These are phyloP conservation scores for Apophysomyces trapeziformis DNA, from an alignment of 371 early-diverging fungal genomes.

Conservation along the genomic window DNA sequence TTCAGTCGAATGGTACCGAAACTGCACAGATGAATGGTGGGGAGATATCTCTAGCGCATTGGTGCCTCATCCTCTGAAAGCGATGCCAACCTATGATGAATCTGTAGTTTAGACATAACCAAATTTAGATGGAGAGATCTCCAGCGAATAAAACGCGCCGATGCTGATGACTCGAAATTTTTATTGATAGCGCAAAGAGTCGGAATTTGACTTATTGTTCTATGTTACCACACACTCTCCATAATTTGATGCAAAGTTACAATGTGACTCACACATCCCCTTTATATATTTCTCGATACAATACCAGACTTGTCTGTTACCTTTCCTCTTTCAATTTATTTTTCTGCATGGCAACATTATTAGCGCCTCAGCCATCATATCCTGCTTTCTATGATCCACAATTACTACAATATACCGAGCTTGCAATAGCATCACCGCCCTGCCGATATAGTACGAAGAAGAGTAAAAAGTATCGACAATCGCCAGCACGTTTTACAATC, in stretches of 20 bases:
- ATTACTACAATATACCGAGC: neutral
- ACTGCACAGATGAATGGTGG: constrained; percentile 66
- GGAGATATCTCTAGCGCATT: constrained; percentile 59
- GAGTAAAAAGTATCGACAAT: constrained; percentile 5
- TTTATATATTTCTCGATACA: neutral
- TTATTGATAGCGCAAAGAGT: constrained; percentile 6
- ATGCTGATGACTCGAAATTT: constrained; percentile 5
- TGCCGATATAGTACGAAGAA: neutral
- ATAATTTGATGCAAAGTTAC: neutral
- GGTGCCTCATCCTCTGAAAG: constrained; percentile 61
- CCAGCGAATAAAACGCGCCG: constrained; percentile 10
- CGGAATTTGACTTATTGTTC: constrained; percentile 10
- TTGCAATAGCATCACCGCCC: neutral
- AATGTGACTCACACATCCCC: neutral
- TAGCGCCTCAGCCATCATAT: neutral
- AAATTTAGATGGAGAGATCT: constrained; percentile 1
- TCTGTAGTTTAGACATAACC: constrained; percentile 1
- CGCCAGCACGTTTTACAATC: constrained; percentile 8
- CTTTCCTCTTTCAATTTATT: neutral
- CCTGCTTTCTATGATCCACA: neutral
- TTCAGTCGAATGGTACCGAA: constrained; percentile 67
- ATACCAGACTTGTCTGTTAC: neutral
- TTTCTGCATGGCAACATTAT: constrained; percentile 4
- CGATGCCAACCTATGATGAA: constrained; percentile 40
- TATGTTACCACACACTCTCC: neutral